phyloP scores from a whole-genome alignment of 139 green algal species.

The Micromonas pusilla region DNA sequence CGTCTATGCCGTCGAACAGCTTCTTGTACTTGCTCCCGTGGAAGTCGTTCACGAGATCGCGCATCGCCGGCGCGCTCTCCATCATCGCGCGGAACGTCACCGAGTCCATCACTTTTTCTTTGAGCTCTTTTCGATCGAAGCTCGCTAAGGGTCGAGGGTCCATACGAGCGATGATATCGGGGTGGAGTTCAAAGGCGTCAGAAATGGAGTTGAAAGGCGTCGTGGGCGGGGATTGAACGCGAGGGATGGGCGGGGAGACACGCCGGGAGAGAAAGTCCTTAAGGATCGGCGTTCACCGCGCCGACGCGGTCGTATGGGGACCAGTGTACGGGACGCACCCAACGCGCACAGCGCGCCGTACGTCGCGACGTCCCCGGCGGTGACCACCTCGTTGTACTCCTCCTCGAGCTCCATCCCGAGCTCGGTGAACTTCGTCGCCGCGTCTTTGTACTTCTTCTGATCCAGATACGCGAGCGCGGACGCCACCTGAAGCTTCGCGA shows the following conservation, averaged over 20 bases:
- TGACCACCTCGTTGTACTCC: conserved; percentile 67
- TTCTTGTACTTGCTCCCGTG: conserved; percentile 62
- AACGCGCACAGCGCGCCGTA: conserved; percentile 84
- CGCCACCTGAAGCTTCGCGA: conserved; percentile 58
- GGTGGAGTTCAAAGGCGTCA: too few relatives aligned
- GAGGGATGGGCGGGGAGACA: too few relatives aligned
- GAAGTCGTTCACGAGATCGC: conserved; percentile 79
- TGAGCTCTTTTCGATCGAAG: conserved; percentile 72
- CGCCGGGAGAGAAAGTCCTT: too few relatives aligned
- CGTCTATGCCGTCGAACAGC: conserved; percentile 60
- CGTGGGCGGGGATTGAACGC: too few relatives aligned
- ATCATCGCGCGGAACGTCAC: conserved; percentile 82
- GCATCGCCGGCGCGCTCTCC: conserved; percentile 75
- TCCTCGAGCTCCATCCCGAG: conserved; percentile 63
- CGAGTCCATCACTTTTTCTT: conserved; percentile 63
- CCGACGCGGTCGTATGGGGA: too few relatives aligned
- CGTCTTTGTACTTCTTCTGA: conserved; percentile 65
- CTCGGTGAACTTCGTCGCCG: conserved; percentile 60
- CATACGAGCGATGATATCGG: too few relatives aligned
- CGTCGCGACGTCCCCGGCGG: conserved; percentile 70
- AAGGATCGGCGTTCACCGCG: too few relatives aligned
- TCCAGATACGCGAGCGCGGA: conserved; percentile 55
- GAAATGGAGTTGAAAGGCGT: too few relatives aligned
- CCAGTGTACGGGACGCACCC: too few relatives aligned
- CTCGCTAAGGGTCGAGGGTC: too few relatives aligned